Conservation (phyloP, 345 rosid species). For the Populus nigra region DNA sequence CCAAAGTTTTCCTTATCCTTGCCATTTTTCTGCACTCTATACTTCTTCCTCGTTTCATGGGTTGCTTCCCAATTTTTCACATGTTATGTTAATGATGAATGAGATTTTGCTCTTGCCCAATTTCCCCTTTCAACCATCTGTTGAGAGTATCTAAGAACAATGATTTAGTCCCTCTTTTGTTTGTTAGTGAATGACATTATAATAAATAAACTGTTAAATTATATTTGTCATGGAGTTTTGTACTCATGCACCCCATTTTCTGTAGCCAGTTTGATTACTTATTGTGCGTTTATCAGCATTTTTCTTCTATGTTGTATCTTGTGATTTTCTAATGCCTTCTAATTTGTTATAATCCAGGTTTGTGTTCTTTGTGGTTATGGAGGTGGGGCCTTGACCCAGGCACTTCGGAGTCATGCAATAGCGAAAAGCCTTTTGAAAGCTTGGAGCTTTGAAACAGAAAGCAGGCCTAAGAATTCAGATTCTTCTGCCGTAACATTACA, state of each 20-base stretch:
- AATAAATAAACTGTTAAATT: neutral
- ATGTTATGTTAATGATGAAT: too few relatives aligned
- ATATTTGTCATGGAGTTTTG: neutral
- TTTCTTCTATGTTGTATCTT: neutral
- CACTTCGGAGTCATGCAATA: constrained; percentile 35
- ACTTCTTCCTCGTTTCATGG: too few relatives aligned
- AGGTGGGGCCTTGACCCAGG: constrained; percentile 51
- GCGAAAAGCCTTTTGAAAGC: constrained; percentile 44
- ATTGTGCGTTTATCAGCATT: neutral
- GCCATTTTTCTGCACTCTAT: too few relatives aligned
- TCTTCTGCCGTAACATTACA: constrained; percentile 21
- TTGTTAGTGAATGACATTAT: neutral
- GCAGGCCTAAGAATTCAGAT: constrained; percentile 12
- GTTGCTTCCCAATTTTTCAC: too few relatives aligned
- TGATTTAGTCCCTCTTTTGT: neutral
- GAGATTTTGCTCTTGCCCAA: too few relatives aligned
- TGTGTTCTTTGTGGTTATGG: constrained; percentile 59
- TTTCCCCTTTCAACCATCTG: too few relatives aligned
- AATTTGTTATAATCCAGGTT: constrained; percentile 25
- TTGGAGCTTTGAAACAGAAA: constrained; percentile 36
- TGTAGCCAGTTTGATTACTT: neutral
- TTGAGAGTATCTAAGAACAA: too few relatives aligned
- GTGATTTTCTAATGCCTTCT: constrained; percentile 1
- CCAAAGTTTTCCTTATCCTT: neutral
- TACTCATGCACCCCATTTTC: neutral